phyloP scores from a whole-genome alignment of 1,139 yeast species.

The Hansenula sp. region DNA sequence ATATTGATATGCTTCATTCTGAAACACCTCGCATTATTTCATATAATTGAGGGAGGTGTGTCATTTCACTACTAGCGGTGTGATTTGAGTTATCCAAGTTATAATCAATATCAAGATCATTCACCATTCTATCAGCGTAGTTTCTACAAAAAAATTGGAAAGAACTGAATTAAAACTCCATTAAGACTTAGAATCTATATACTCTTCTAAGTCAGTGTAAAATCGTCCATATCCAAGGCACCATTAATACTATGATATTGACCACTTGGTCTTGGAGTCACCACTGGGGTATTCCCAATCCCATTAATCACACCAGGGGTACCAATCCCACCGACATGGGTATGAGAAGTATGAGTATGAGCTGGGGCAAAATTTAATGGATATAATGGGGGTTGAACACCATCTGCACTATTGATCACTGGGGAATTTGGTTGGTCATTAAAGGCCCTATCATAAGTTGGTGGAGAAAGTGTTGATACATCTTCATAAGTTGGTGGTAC shows the following conservation, averaged over 20 bases:
- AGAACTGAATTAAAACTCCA: too few relatives aligned
- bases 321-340: conserved; percentile 15
- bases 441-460: conserved; percentile 48
- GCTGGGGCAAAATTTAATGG: conserved; percentile 22
- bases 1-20: background rate
- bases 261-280: conserved; percentile 22
- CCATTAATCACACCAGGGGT: conserved; percentile 44
- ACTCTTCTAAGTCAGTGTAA: conserved; percentile 8
- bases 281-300: conserved; percentile 31
- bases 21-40: too few relatives aligned
- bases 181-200: background rate
- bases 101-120: too few relatives aligned
- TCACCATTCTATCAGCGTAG: too few relatives aligned
- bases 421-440: conserved; percentile 22
- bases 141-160: background rate
- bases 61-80: too few relatives aligned
- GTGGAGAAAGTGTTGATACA: conserved; percentile 80
- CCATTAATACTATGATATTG: conserved; percentile 20
- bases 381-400: conserved; percentile 17
- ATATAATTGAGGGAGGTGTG: too few relatives aligned
- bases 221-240: conserved; percentile 21
- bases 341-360: conserved; percentile 26
- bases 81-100: too few relatives aligned
- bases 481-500: conserved; percentile 96
- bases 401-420: conserved; percentile 10